These are phyloP conservation scores for Vaccinium vitisidaea DNA, from an alignment of 148 eudicot genomes.

Conservation along the genomic window DNA sequence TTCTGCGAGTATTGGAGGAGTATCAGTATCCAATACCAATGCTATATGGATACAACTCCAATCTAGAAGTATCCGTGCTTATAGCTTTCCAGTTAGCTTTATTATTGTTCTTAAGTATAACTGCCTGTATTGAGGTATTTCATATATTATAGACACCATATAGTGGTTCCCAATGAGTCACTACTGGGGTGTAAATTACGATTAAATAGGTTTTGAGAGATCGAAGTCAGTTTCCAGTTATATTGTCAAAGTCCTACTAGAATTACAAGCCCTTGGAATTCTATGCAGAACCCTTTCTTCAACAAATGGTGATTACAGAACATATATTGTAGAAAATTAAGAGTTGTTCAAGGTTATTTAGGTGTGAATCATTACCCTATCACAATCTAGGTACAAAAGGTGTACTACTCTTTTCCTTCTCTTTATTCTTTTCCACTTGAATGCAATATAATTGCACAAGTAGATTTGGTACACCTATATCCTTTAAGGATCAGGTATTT, in stretches of 20 bases:
- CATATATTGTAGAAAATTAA: neutral
- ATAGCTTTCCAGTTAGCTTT: too few relatives aligned
- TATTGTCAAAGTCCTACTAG: neutral
- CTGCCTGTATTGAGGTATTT: neutral
- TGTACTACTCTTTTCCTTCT: neutral
- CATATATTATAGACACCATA: neutral
- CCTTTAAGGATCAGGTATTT: neutral
- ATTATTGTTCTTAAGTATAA: neutral
- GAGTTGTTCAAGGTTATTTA: neutral
- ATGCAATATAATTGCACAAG: neutral
- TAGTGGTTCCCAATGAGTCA: neutral
- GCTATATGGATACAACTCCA: too few relatives aligned
- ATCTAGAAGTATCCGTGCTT: too few relatives aligned
- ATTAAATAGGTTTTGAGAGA: neutral
- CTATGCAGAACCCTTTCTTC: neutral
- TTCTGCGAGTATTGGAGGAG: too few relatives aligned
- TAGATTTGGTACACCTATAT: neutral
- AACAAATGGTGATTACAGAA: neutral
- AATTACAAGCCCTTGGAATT: neutral
- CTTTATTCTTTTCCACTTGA: neutral
- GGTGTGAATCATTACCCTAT: neutral
- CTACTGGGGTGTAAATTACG: neutral
- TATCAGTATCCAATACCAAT: too few relatives aligned
- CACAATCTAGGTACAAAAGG: neutral
- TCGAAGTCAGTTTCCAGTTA: neutral